Conservation (phyloP, 495 filamentous ascomycete genomes). For the Hypoxylon subgilvum region DNA sequence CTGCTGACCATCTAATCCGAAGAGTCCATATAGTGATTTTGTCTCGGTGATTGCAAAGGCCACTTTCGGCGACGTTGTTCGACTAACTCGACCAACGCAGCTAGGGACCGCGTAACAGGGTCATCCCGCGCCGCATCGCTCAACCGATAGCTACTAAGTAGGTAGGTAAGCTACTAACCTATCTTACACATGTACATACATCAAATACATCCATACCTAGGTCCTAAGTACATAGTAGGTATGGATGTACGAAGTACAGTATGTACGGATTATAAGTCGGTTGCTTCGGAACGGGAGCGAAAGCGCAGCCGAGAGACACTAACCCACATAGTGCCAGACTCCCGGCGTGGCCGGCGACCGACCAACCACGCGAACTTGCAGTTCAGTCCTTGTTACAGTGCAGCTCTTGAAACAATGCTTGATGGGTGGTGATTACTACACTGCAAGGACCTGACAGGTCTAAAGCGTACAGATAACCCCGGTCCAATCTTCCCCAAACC, state of each 20-base stretch:
- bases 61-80: slow-evolving; percentile 29
- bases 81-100: slow-evolving; percentile 9
- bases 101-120: too few species aligned
- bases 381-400: slow-evolving; percentile 25
- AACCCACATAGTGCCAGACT: slow-evolving; percentile 12
- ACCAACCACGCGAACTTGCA: slow-evolving; percentile 25
- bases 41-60: slow-evolving; percentile 6
- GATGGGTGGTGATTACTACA: slow-evolving; percentile 39
- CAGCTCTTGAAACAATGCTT: slow-evolving; percentile 34
- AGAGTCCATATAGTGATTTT: not conserved
- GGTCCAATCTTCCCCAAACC: slow-evolving; percentile 34
- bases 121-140: slow-evolving; percentile 26
- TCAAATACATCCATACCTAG: not conserved
- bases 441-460: slow-evolving; percentile 35
- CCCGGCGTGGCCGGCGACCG: slow-evolving; percentile 28
- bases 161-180: too few species aligned
- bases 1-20: slow-evolving; percentile 7
- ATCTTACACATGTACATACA: too few species aligned
- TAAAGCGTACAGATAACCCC: slow-evolving; percentile 34
- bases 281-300: slow-evolving; percentile 17
- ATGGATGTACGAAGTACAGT: too few species aligned
- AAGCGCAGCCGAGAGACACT: slow-evolving; percentile 15
- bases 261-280: too few species aligned
- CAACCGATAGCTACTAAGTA: slow-evolving; percentile 1
- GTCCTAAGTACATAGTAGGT: not conserved